These are phyloP conservation scores for Leccinellum rugosiceps DNA, from an alignment of 768 basidiomycete species.

Conservation along the genomic window DNA sequence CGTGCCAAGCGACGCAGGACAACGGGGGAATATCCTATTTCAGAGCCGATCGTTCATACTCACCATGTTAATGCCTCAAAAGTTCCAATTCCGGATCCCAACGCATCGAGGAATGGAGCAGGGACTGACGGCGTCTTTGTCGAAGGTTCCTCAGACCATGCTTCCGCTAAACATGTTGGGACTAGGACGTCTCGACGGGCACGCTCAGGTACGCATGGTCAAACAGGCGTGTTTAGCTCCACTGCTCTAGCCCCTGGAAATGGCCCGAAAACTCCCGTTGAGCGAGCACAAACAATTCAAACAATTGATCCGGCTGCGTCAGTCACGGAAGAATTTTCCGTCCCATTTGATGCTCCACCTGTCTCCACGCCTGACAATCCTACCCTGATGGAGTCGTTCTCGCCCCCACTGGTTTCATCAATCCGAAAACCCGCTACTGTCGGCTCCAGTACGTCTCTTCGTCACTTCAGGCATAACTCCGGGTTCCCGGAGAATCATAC, in stretches of 20 bases:
- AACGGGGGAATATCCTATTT: not conserved
- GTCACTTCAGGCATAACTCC: slow-evolving; percentile 1
- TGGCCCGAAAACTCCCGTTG: not conserved
- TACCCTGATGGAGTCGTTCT: not conserved
- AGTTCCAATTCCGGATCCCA: not conserved
- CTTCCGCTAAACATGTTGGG: not conserved
- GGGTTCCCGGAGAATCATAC: not conserved
- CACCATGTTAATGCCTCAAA: not conserved
- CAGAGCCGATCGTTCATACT: not conserved
- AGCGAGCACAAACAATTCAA: not conserved
- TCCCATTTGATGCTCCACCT: not conserved
- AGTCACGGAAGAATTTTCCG: not conserved
- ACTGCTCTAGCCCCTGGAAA: slow-evolving; percentile 4
- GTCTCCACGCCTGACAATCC: not conserved
- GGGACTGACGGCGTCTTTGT: not conserved
- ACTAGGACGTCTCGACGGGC: not conserved
- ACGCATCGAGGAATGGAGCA: slow-evolving; percentile 2
- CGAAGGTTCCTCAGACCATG: not conserved
- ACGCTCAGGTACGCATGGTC: not conserved
- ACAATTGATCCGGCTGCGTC: slow-evolving; percentile 3
- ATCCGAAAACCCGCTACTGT: not conserved
- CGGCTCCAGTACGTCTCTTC: slow-evolving; percentile 9
- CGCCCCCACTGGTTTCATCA: not conserved
- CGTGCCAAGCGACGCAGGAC: slow-evolving; percentile 7
- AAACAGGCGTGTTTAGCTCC: slow-evolving; percentile 10